Base-by-base conservation (phyloP, 345 rosid species). In the Triadica sebifera region DNA sequence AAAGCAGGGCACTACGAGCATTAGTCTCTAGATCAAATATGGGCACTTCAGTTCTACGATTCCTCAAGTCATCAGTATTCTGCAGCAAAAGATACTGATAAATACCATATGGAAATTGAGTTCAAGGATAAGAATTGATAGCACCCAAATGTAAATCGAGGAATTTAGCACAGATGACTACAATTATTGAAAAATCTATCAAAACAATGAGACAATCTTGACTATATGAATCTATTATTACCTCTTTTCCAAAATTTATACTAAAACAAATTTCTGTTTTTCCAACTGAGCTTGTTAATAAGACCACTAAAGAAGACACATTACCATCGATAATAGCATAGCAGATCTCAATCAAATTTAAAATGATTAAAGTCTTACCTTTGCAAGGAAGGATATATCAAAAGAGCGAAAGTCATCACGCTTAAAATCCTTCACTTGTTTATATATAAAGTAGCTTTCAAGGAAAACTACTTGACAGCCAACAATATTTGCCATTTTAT, bases 391-490 rank as follows among this genome's bases (percentile, higher is more conserved):
- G 75, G 92, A 75, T 73, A 89, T 80, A 82, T 95, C 99, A 74
- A 95, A 91, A 75, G 94, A 87, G 74, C 89, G 86, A 69, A 95
- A 95, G 81, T 93, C 97, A 73, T 95, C 99, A 65, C 90, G 88
- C 88, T 93, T 95, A 68, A 85, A 89, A 86, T 90, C 96, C 86
- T 88, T 95, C 63, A 85, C 90, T 83, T 89, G 96, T 72, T 88
- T 97, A 22, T 96, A 72, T 82, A 85, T 90, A 85, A 90, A 93
- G 81, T 95, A 95, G 80, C 84, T 91, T 87, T 95, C 99, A 66
- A 95, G 98, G 73, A 98, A 95, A 79, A 95, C 98, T 75, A 95
- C 99, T 85, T 93, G 96, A 81, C 99, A 95, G 19, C 99, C 98
- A 79, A 95, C 93, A 73, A 95, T 95, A 81, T 93, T 95, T 56